These are phyloP conservation scores for Penicillium janthinellum DNA, from an alignment of 2,329 filamentous ascomycete genomes.

Conservation along the genomic window DNA sequence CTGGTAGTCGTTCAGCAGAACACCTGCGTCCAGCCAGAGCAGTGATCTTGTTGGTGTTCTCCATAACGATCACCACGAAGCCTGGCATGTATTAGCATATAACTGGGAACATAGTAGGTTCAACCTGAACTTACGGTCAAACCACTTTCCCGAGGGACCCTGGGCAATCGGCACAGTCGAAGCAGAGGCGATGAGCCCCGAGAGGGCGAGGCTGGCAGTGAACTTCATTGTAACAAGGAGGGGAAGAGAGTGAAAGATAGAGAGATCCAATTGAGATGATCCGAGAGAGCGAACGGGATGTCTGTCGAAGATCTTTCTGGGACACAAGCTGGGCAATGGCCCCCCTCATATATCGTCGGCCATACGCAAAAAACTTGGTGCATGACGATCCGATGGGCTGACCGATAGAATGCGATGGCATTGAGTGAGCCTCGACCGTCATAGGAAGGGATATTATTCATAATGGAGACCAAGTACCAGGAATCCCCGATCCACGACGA, in stretches of 20 bases:
- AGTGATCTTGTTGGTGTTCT: conserved; percentile 18
- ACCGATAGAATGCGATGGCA: not conserved
- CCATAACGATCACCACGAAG: conserved; percentile 15
- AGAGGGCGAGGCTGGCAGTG: not conserved
- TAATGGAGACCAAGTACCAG: not conserved
- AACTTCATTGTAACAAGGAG: not conserved
- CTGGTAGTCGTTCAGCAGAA: conserved; percentile 6
- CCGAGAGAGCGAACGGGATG: not conserved
- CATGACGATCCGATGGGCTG: not conserved
- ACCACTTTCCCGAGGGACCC: not conserved
- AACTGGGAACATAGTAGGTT: too few species aligned
- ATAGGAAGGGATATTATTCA: not conserved
- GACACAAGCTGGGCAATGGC: not conserved
- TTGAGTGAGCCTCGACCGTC: not conserved
- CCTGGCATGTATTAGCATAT: not conserved
- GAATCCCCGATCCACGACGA: not conserved
- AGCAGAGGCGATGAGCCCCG: not conserved
- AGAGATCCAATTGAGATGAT: not conserved
- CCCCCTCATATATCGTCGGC: not conserved
- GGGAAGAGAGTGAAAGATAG: not conserved
- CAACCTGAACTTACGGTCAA: not conserved
- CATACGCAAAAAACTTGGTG: not conserved
- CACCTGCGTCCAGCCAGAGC: conserved; percentile 11
- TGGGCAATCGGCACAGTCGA: not conserved
- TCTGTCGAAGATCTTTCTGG: not conserved